Percentiles rank a stretch among this genome's conserved stretches.
phyloP scores from a whole-genome alignment of 306 rosid genomes.

The Cyamopsis tetragonoloba region DNA sequence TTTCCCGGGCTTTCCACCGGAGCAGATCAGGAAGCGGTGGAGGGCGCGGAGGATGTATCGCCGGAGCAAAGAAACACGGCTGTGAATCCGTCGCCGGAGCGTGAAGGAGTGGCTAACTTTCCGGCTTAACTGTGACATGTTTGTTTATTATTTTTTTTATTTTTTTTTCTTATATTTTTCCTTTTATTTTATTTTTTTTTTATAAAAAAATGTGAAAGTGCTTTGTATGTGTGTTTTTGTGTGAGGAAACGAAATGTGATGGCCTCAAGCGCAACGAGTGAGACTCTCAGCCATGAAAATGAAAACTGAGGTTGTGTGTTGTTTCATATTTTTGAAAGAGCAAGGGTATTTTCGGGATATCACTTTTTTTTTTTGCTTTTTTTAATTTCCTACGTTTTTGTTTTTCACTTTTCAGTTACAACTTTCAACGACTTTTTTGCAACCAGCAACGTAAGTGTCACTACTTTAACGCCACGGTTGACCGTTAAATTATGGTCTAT shows the following conservation, averaged over 20 bases:
- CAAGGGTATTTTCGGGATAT: constrained; percentile 36
- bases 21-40: constrained; percentile 48
- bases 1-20: constrained; percentile 43
- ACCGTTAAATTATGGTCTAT: constrained; percentile 41
- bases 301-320: constrained; percentile 30
- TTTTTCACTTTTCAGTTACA: constrained; percentile 44
- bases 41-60: constrained; percentile 51
- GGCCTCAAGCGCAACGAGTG: constrained; percentile 49
- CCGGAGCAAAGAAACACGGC: constrained; percentile 52
- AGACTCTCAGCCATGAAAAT: constrained; percentile 58
- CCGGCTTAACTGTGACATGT: constrained; percentile 33
- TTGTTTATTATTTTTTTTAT: neutral
- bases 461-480: constrained; percentile 67
- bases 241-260: constrained; percentile 21
- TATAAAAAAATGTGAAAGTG: neutral
- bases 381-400: no score
- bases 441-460: constrained; percentile 28
- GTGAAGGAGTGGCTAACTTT: constrained; percentile 17
- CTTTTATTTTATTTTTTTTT: no score
- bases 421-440: constrained; percentile 52
- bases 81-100: constrained; percentile 33
- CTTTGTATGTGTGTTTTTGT: neutral
- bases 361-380: no score
- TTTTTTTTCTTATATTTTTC: no score
- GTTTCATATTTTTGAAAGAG: constrained; percentile 32